Base-by-base conservation (phyloP, 75 land plant genomes). In the Sequoiadendron giganteum region DNA sequence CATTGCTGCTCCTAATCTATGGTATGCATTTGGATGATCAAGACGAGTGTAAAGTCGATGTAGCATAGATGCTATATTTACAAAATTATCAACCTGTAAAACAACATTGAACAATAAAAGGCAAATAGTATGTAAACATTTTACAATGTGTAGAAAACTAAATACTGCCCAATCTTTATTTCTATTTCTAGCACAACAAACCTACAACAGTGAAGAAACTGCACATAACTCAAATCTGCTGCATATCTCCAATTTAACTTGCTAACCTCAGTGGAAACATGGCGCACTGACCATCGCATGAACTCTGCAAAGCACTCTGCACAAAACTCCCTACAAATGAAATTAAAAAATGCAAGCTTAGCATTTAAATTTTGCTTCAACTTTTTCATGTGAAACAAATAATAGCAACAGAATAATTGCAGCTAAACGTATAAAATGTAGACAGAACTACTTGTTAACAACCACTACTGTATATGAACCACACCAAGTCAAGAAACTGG, bases 11-110 rank as follows among this genome's bases (percentile, higher is more conserved):
- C 93, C 93, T 73, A 92, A 88, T 80, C 93, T 80, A 85, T 91
- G 92, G 61, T 91, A 92, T 48, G 93, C 88, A 85, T 89, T 92
- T 86, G 93, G 93, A 86, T 92, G 93, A 79, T 91, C 93, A 90
- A 92, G 86, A 14, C 93, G 90, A 80, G 91, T 91, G 85, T 92
- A 92, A 8, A 92, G 86, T 5, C 92, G 92, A 36, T 87, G 88
- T 10, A 92, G 90, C 88, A 92, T 89, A 84, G 93, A 92, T 28
- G 93, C 83, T 42, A 92, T 90, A 91, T 92, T 92, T 48, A 91
- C 86, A 89, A 89, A 92, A 79, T 92, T 87, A 84, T 91, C 89
- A 85, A 87, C 90, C 93, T 92, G 90, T 80, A 47, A 25, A 65
- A 48, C 39, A 68, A 32, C 10, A 47, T 40, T 21, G 11, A 5